Evolutionary conservation across 345 rosid species (phyloP).

Genomic region (Populus alba): DNA sequence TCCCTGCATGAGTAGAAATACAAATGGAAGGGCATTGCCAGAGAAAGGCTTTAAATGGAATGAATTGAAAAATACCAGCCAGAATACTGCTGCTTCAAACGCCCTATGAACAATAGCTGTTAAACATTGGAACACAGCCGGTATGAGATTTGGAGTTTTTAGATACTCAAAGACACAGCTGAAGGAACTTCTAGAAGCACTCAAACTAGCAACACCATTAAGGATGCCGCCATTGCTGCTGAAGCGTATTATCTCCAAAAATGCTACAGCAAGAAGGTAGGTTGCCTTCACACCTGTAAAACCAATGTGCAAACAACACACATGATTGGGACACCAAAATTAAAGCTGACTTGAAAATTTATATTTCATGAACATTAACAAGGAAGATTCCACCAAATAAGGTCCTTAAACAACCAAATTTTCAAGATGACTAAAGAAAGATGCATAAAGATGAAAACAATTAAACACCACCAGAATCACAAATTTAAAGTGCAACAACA

Average conservation of each 20-base stretch:
- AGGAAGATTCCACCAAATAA: slow-evolving; percentile 1
- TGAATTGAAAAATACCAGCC: slow-evolving; percentile 65
- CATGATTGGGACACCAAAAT: not conserved
- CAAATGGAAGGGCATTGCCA: slow-evolving; percentile 1
- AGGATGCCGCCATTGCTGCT: slow-evolving; percentile 98
- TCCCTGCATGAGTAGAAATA: not conserved
- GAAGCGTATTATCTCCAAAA: slow-evolving; percentile 90
- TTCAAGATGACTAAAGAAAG: not conserved
- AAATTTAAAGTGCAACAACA: slow-evolving; percentile 10
- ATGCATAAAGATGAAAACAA: not conserved
- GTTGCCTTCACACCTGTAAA: slow-evolving; percentile 91
- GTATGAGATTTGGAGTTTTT: slow-evolving; percentile 86
- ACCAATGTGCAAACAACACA: slow-evolving; percentile 13
- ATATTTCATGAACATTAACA: not conserved
- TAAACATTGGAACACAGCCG: slow-evolving; percentile 90
- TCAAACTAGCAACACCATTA: slow-evolving; percentile 63
- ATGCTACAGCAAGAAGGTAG: slow-evolving; percentile 98
- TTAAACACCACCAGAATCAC: not conserved
- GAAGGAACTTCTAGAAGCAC: slow-evolving; percentile 92
- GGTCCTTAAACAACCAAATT: not conserved
- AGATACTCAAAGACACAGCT: slow-evolving; percentile 93
- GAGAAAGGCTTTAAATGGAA: not conserved
- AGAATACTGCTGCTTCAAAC: slow-evolving; percentile 81
- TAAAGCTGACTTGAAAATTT: not conserved
- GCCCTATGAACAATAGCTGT: slow-evolving; percentile 88